Conservation (phyloP, 345 rosid species). For the Dovyalis caffra region DNA sequence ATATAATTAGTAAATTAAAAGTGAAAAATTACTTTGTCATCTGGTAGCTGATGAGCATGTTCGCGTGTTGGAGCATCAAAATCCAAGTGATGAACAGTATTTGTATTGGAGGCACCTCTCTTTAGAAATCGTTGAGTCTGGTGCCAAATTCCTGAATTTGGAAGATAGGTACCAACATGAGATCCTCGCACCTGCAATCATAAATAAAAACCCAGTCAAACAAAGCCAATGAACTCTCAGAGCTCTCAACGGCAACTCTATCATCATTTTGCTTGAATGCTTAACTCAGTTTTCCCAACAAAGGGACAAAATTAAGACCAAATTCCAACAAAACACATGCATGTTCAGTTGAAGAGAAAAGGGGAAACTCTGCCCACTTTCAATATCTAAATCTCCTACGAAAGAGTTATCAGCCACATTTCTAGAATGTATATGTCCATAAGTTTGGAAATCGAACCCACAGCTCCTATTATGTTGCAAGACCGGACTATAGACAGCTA, state of each 20-base stretch:
- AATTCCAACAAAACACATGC: not conserved
- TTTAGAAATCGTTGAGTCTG: conserved; percentile 82
- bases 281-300: not conserved
- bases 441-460: not conserved
- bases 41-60: conserved; percentile 71
- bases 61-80: conserved; percentile 99
- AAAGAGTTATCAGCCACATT: not conserved
- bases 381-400: not conserved
- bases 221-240: not conserved
- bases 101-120: conserved; percentile 52
- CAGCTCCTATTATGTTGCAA: not conserved
- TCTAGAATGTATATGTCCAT: not conserved
- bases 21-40: conserved; percentile 61
- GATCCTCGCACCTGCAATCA: conserved; percentile 77
- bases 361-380: not conserved
- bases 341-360: not conserved
- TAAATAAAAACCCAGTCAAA: conserved; percentile 12
- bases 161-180: conserved; percentile 93
- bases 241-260: not conserved
- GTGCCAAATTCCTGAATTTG: conserved; percentile 93
- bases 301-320: not conserved
- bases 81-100: conserved; percentile 86
- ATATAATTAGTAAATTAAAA: conserved; percentile 1
- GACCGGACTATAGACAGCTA: not conserved
- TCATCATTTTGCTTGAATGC: conserved; percentile 4